A percentile compares a stretch with the other conserved stretches of the same genome.
phyloP scores from a whole-genome alignment of 2,329 filamentous ascomycete species.

The Sclerotinia trifoliorum region DNA sequence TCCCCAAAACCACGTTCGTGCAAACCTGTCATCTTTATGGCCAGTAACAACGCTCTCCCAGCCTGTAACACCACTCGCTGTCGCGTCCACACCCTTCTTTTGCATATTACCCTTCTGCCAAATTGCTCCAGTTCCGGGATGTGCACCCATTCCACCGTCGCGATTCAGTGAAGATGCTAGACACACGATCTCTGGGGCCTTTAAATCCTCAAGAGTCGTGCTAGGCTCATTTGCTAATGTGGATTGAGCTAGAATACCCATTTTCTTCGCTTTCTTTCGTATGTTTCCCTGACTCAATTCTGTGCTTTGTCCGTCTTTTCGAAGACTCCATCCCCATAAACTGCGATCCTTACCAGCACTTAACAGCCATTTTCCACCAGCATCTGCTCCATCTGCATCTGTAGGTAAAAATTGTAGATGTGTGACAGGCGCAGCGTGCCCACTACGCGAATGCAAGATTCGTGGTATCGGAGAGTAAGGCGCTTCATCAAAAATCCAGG shows the following conservation, averaged over 20 bases:
- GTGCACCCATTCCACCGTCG: slow-evolving; percentile 87
- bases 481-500: slow-evolving; percentile 93
- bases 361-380: slow-evolving; percentile 88
- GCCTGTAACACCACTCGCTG: slow-evolving; percentile 75
- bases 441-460: slow-evolving; percentile 79
- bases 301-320: slow-evolving; percentile 88
- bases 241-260: slow-evolving; percentile 64
- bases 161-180: slow-evolving; percentile 90
- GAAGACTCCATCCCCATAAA: slow-evolving; percentile 94
- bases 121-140: slow-evolving; percentile 73
- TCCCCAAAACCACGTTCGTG: slow-evolving; percentile 98
- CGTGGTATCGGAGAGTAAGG: slow-evolving; percentile 86
- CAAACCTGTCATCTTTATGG: slow-evolving; percentile 79
- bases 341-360: slow-evolving; percentile 88
- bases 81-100: slow-evolving; percentile 63
- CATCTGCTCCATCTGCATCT: slow-evolving; percentile 84
- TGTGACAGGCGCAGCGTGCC: slow-evolving; percentile 83
- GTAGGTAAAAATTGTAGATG: slow-evolving; percentile 82
- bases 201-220: slow-evolving; percentile 70
- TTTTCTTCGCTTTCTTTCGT: slow-evolving; percentile 84
- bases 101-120: slow-evolving; percentile 73
- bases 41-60: slow-evolving; percentile 98
- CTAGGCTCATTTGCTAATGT: slow-evolving; percentile 59
- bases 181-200: slow-evolving; percentile 87
- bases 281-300: slow-evolving; percentile 91